Conservation (phyloP, 2,329 filamentous ascomycete genomes). For the Trichoderma sp. region DNA sequence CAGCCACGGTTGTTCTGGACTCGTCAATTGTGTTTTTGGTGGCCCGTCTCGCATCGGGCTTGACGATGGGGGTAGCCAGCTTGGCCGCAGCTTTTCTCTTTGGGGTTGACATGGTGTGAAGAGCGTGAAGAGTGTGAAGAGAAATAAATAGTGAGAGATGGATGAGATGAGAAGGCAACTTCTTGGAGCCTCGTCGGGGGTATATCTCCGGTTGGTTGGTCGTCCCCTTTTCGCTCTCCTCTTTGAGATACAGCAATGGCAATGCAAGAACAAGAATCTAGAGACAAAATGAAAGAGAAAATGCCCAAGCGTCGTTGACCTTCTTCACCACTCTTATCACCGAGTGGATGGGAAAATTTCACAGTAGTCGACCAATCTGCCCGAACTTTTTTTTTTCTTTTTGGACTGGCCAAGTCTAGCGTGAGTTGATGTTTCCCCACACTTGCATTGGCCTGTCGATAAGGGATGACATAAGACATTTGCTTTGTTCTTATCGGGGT, state of each 20-base stretch:
- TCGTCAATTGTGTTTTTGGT: constrained; percentile 58
- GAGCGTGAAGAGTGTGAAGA: neutral
- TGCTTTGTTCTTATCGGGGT: constrained; percentile 14
- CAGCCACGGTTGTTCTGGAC: constrained; percentile 55
- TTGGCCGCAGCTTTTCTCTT: constrained; percentile 62
- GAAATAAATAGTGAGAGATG: neutral
- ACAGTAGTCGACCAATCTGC: constrained; percentile 30
- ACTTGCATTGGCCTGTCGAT: neutral
- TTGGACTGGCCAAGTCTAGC: constrained; percentile 25
- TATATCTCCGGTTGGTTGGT: neutral
- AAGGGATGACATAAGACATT: constrained; percentile 29
- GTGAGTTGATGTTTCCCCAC: constrained; percentile 21
- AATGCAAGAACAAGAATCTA: neutral
- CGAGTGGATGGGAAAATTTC: constrained; percentile 38
- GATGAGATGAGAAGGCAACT: neutral
- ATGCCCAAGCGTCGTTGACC: neutral
- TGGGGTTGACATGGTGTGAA: constrained; percentile 55
- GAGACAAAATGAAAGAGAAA: neutral
- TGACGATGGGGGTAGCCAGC: constrained; percentile 57
- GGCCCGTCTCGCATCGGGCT: constrained; percentile 53
- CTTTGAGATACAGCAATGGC: neutral
- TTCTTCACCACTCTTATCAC: neutral
- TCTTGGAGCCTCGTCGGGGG: neutral
- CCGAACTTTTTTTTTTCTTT: constrained; percentile 42
- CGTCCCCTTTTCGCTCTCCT: neutral